These are phyloP conservation scores for Didymella segeticola DNA, from an alignment of 2,329 filamentous ascomycete species.

Conservation along the genomic window DNA sequence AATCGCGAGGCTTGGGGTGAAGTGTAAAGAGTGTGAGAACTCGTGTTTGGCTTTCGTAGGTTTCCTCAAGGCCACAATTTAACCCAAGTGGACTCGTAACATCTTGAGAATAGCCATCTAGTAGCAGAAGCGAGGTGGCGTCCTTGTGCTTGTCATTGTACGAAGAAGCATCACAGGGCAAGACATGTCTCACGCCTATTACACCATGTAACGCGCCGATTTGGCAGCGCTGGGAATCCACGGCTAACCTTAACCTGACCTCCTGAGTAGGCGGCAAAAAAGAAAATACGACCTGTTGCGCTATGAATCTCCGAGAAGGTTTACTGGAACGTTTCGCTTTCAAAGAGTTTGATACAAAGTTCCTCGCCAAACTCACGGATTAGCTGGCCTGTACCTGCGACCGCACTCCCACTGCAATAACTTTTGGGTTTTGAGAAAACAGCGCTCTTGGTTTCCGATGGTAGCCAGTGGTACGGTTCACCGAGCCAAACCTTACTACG, in stretches of 20 bases:
- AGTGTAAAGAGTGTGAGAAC: constrained; percentile 1
- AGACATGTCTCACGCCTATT: constrained; percentile 10
- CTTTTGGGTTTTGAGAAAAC: background rate
- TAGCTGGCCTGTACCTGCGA: background rate
- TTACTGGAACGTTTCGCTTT: background rate
- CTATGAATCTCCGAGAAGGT: background rate
- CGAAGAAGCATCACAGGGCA: background rate
- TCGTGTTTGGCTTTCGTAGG: too few species aligned
- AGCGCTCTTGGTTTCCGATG: too few species aligned
- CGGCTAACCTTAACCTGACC: constrained; percentile 32
- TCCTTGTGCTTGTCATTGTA: background rate
- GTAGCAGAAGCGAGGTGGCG: background rate
- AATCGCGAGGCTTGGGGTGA: background rate
- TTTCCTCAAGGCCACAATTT: background rate
- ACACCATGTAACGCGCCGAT: constrained; percentile 2
- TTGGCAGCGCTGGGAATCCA: constrained; percentile 16
- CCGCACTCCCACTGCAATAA: background rate
- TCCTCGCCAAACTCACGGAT: too few species aligned
- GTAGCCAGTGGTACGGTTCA: too few species aligned
- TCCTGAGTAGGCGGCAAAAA: background rate
- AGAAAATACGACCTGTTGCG: background rate
- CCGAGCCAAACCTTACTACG: too few species aligned
- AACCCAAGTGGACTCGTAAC: background rate
- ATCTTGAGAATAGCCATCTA: background rate
- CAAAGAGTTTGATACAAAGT: too few species aligned